Evolutionary conservation across 2,329 filamentous ascomycete genomes (phyloP), one percentile per base, ranked within the genome.

Genomic region (Gliomastix tumulicola): DNA sequence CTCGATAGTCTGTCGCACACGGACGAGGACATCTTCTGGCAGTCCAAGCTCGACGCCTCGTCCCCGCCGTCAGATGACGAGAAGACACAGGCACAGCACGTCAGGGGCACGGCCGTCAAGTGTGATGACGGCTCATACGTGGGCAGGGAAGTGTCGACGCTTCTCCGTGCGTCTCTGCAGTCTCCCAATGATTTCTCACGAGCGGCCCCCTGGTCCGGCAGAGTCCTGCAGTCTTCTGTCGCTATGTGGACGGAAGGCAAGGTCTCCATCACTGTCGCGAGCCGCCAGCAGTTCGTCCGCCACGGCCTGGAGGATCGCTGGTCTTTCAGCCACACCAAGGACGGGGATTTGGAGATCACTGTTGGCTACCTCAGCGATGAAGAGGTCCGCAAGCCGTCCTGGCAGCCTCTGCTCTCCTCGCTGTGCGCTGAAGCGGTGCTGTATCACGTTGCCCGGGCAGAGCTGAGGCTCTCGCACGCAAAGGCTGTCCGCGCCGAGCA

Each of bases 401-500:
- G 54, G 54, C 43, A 51, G 27, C 43, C 47, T 7, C 43, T 53
- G 3, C 36, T 49, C n/a, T 42, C 43, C 5, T 41, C 38, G 12
- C 39, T 53, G 15, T 31, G 45, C 11, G 42, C 55, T 5, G 59
- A 61, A 40, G 51, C 50, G 5, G 45, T 60, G n/a, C 40, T 62
- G 4, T 58, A 60, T 38, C 57, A 62, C 36, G 49, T 50, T 6
- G 49, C 55, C 5, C 48, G 55, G 8, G 48, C 50, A 4, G 44
- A 51, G 16, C 41, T 57, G 17, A 40, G 45, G 5, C 42, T 57
- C 8, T 42, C 46, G 6, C 48, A 54, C 18, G 41, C 43, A 9
- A 48, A 55, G 13, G 56, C 57, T 4, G 47, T 55, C 6, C 48
- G 54, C 13, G 50, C 54, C 4, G 57, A 60, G 43, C 56, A 57